phyloP scores from a whole-genome alignment of 2,329 filamentous ascomycete genomes.

The Colletotrichum sansevieriae region DNA sequence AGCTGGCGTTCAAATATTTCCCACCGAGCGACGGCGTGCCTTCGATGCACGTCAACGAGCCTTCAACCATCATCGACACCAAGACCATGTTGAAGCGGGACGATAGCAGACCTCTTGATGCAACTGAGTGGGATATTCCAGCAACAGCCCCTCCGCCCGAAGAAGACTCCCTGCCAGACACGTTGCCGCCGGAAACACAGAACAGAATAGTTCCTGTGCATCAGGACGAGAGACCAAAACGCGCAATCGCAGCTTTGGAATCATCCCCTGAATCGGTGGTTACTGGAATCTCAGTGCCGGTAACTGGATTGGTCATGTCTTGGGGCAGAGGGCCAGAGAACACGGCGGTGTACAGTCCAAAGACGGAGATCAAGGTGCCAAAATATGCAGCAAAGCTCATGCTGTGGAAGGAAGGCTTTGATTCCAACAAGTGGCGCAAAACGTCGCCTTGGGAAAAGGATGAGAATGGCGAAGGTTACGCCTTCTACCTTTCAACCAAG shows the following conservation, averaged over 20 bases:
- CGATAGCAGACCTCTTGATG: conserved; percentile 45
- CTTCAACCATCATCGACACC: conserved; percentile 25
- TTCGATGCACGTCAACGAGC: conserved; percentile 32
- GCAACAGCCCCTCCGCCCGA: conserved; percentile 44
- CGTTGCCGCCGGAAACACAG: conserved; percentile 52
- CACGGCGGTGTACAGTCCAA: conserved; percentile 74
- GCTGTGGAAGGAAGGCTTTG: conserved; percentile 78
- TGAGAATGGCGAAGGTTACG: conserved; percentile 67
- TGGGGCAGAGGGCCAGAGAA: conserved; percentile 83
- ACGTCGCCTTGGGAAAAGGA: conserved; percentile 56
- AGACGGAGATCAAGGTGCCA: conserved; percentile 78
- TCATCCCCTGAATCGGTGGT: conserved; percentile 76
- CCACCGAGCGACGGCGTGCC: conserved; percentile 54
- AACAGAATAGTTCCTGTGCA: conserved; percentile 52
- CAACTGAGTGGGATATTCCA: conserved; percentile 46
- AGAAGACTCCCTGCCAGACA: conserved; percentile 52
- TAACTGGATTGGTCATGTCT: conserved; percentile 76
- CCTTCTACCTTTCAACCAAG: conserved; percentile 84
- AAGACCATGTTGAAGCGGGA: conserved; percentile 45
- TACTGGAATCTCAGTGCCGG: conserved; percentile 70
- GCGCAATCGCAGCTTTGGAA: conserved; percentile 73
- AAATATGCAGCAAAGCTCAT: conserved; percentile 85
- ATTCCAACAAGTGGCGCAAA: conserved; percentile 66
- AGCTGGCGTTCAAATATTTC: conserved; percentile 70
- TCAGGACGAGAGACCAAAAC: conserved; percentile 51